Base-by-base conservation (phyloP, 441 rosid genomes). In the Erodium trifolium region DNA sequence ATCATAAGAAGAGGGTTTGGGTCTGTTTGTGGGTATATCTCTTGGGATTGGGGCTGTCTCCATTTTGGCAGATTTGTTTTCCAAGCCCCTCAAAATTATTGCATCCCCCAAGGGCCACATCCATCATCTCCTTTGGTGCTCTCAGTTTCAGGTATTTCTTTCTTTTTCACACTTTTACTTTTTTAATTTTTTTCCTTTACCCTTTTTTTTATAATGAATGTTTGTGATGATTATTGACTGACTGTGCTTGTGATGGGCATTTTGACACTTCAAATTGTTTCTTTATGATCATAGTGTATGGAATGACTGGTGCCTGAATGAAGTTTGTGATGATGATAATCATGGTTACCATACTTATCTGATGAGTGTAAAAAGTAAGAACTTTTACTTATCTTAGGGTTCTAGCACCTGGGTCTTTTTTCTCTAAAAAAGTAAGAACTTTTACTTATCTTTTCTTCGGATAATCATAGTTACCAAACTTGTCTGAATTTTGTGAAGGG, bases 91-190 rank as follows among this genome's bases (percentile, higher is more conserved):
- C 16, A n/a, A 51, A 51, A 51, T 51, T 51, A 51, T 51, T 51
- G 59, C 16, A 51, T 14, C 59, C 59, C 43, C 1, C 43, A 39
- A 39, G 8, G 43, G 43, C 8, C 59, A 51, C 59, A 51, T 18
- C 59, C 59, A 51, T 51, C 59, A 51, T 51, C 16, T 51, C 59
- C 59, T 51, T 51, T 51, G 59, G 59, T 17, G 59, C 8, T 51
- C 14, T 51, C 59, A 51, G 59, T 51, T 51, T 51, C 59, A 51
- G 59, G 59, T 51, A 51, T 13, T 51, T 51, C 19, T 14, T 51
- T 51, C 5, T 39, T 39, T 39, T 39, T 10, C 8, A 39, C 18
- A 51, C 59, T 51, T 51, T 13, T 51, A 13, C 16, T 7, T 51
- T 12, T 2, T 49, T 13, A 2, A 4, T 49, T n/a, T n/a, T 49